Evolutionary conservation across 2,329 filamentous ascomycete genomes (phyloP), one percentile per base, ranked within the genome.

Genomic region (Verticillium nubilum): DNA sequence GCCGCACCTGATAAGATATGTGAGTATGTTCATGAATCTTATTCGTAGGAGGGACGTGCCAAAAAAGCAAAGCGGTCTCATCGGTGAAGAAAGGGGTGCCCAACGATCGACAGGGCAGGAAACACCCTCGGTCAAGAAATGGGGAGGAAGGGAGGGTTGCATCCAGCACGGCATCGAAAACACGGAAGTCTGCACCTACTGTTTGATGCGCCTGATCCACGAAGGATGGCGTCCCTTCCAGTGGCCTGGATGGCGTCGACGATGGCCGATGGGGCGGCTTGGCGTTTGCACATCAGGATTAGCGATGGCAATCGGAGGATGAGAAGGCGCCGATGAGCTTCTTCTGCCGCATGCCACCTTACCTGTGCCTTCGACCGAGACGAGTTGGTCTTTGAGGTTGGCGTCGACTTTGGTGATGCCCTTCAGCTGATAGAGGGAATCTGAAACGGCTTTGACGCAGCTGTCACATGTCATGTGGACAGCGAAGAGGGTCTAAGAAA

Each of bases 401-500:
- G 88, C 92, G 62, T 94, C 85, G 58, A 98, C 88, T 68, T 91
- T 93, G 68, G 82, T 84, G 72, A 98, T 90, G 50, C 93, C 92
- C 69, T 86, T 81, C 52, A 98, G 78, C 69, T 89, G 86, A 73
- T 89, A 84, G 56, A 98, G 78, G 54, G 91, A 87, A 64, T 85
- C 84, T 69, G 92, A 92, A 72, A 99, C 87, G 68, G 92, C 88
- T 74, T 93, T 89, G 73, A 97, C 86, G 78, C 95, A 98, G 70
- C 84, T 81, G 68, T 96, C 89, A 78, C 95, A 98, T 76, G 88
- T 92, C 80, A 98, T 88, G 59, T 92, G 93, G 67, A 98, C 95
- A 64, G 94, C 92, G 75, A 98, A 98, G 65, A 94, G 89, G 62
- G 94, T 96, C 89, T 98, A 67, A 61, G 64, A 58, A 57, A 68